Percentiles rank a stretch among this genome's conserved stretches.
Conservation (phyloP, 2,329 filamentous ascomycete species). For the Diaporthe vaccinii region DNA sequence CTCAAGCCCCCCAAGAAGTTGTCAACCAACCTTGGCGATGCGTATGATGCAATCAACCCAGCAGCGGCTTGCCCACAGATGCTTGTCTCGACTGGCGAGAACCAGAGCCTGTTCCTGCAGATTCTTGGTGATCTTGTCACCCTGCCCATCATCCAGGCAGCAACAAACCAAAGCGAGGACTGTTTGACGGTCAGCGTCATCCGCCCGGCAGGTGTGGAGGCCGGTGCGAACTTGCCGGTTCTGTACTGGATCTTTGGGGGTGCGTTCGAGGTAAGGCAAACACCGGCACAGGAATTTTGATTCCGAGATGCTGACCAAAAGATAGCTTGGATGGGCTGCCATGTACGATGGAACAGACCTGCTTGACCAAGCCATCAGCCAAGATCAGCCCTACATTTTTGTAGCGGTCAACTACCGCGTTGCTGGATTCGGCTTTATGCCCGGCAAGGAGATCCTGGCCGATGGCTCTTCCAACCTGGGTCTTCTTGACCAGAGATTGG, state of each 20-base stretch:
- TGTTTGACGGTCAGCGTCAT: constrained; percentile 74
- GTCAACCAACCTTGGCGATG: constrained; percentile 67
- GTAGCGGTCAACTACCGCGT: constrained; percentile 85
- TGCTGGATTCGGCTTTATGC: constrained; percentile 80
- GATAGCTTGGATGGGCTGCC: constrained; percentile 59
- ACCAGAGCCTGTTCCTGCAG: constrained; percentile 52
- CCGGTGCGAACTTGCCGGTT: constrained; percentile 72
- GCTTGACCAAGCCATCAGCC: constrained; percentile 58
- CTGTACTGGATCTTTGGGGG: constrained; percentile 81
- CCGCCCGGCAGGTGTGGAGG: constrained; percentile 68
- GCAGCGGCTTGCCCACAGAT: constrained; percentile 81
- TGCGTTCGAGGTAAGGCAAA: constrained; percentile 63
- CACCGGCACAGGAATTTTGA: background rate
- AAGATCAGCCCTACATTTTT: constrained; percentile 77
- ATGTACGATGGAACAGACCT: constrained; percentile 67
- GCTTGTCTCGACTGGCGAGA: constrained; percentile 65
- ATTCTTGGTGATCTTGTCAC: constrained; percentile 65
- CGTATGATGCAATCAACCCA: constrained; percentile 68
- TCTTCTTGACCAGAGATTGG: constrained; percentile 79
- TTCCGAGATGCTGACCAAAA: background rate
- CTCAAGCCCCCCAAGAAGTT: constrained; percentile 77
- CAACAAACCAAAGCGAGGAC: constrained; percentile 71
- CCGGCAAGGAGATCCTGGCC: constrained; percentile 75
- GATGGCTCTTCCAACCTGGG: constrained; percentile 80
- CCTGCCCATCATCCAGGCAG: constrained; percentile 68